Evolutionary conservation across 208 protist genomes (phyloP).

Genomic region (Acanthamoeba quina): DNA sequence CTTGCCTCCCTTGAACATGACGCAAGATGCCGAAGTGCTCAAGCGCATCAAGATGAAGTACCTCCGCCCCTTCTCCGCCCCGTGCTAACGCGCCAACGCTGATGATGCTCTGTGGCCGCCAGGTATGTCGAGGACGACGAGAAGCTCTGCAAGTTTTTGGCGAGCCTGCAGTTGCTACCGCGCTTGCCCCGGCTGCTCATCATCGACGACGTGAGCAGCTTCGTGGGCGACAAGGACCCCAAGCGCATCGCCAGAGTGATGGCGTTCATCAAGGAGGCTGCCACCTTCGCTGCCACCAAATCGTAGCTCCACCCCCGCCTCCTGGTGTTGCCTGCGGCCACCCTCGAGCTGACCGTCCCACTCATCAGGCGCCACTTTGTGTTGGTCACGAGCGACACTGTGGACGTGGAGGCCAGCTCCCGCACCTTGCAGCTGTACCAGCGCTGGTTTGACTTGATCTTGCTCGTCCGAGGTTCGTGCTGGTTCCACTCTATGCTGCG

Average conservation of each 20-base stretch:
- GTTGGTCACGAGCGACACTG: neutral
- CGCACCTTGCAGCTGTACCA: neutral
- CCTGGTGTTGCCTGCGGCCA: neutral
- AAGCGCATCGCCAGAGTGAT: conserved; percentile 32
- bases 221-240: conserved; percentile 17
- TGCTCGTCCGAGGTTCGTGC: neutral
- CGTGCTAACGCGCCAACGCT: neutral
- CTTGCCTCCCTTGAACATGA: neutral
- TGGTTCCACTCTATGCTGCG: neutral
- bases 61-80: neutral
- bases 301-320: neutral
- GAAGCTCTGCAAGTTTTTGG: conserved; percentile 44
- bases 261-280: conserved; percentile 59
- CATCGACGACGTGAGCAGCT: conserved; percentile 18
- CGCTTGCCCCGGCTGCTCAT: neutral
- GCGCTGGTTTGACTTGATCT: neutral
- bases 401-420: neutral
- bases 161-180: conserved; percentile 17
- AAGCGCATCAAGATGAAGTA: conserved; percentile 66
- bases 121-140: conserved; percentile 55
- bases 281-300: conserved; percentile 1
- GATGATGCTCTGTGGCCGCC: neutral
- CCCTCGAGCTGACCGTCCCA: neutral
- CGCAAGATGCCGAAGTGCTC: conserved; percentile 5
- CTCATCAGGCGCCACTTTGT: conserved; percentile 39